phyloP scores from a whole-genome alignment of 345 rosid genomes.

The Melastoma malabathricum region DNA sequence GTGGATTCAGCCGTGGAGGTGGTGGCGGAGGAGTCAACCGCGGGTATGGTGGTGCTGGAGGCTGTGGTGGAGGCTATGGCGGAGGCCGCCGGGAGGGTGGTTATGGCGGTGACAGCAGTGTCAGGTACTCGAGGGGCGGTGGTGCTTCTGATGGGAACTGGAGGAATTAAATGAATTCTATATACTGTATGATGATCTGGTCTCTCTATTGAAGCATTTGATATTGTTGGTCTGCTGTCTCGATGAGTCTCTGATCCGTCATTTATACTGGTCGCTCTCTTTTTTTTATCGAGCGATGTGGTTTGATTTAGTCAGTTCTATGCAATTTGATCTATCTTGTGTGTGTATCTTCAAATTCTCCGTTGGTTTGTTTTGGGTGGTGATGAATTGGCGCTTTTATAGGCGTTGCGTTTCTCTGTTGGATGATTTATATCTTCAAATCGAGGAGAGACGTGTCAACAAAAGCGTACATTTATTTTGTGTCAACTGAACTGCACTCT shows the following conservation, averaged over 20 bases:
- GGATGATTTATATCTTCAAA: background rate
- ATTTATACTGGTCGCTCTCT: background rate
- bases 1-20: conserved; percentile 27
- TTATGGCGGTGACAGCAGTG: conserved; percentile 14
- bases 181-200: background rate
- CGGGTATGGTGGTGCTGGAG: conserved; percentile 22
- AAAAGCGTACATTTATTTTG: background rate
- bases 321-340: background rate
- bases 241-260: background rate
- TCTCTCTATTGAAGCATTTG: background rate
- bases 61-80: conserved; percentile 19
- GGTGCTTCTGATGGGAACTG: conserved; percentile 31
- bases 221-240: background rate
- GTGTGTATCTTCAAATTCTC: background rate
- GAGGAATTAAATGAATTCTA: conserved; percentile 2
- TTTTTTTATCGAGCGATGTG: conserved; percentile 1
- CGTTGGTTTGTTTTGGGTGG: background rate
- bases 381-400: background rate
- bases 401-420: background rate
- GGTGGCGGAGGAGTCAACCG: conserved; percentile 35
- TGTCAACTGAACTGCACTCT: background rate
- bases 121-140: conserved; percentile 17
- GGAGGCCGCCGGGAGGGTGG: conserved; percentile 24
- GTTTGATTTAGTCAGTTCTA: background rate
- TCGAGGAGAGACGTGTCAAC: conserved; percentile 1